These are phyloP conservation scores for Pisolithus microcarpus DNA, from an alignment of 768 basidiomycete species.

Conservation along the genomic window DNA sequence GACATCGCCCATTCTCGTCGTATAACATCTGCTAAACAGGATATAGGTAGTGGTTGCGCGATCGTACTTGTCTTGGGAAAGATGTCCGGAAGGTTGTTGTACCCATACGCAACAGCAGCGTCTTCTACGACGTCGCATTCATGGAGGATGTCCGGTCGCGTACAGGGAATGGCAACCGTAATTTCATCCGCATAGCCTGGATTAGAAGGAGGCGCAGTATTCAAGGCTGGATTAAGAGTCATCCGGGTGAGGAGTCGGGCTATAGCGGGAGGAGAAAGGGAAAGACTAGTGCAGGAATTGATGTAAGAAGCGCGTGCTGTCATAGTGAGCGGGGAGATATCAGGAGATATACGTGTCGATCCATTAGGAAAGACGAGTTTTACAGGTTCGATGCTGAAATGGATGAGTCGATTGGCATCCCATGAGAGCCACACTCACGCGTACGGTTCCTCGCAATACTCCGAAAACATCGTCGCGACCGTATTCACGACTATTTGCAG, in stretches of 20 bases:
- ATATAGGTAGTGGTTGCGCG: conserved; percentile 84
- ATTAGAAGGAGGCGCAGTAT: conserved; percentile 32
- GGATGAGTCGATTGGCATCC: background rate
- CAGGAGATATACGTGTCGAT: conserved; percentile 66
- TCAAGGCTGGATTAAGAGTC: conserved; percentile 58
- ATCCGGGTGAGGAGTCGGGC: conserved; percentile 73
- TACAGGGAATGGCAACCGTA: conserved; percentile 76
- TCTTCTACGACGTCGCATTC: conserved; percentile 99
- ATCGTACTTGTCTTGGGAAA: conserved; percentile 95
- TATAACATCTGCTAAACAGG: conserved; percentile 83
- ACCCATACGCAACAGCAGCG: conserved; percentile 94
- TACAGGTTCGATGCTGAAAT: conserved; percentile 82
- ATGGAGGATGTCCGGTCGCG: conserved; percentile 96
- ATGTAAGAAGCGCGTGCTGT: conserved; percentile 82
- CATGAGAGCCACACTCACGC: conserved; percentile 50
- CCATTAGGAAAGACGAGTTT: conserved; percentile 78
- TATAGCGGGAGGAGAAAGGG: conserved; percentile 58
- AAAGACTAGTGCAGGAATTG: conserved; percentile 91
- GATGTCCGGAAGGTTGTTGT: conserved; percentile 88
- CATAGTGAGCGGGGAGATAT: conserved; percentile 66
- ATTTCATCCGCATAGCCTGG: conserved; percentile 48
- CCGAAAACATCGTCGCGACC: conserved; percentile 94
- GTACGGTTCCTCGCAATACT: conserved; percentile 89
- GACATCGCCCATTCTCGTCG: conserved; percentile 89
- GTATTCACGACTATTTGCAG: conserved; percentile 94